Evolutionary conservation across 768 basidiomycete genomes (phyloP).

Genomic region (Xanthoconium purpureum): DNA sequence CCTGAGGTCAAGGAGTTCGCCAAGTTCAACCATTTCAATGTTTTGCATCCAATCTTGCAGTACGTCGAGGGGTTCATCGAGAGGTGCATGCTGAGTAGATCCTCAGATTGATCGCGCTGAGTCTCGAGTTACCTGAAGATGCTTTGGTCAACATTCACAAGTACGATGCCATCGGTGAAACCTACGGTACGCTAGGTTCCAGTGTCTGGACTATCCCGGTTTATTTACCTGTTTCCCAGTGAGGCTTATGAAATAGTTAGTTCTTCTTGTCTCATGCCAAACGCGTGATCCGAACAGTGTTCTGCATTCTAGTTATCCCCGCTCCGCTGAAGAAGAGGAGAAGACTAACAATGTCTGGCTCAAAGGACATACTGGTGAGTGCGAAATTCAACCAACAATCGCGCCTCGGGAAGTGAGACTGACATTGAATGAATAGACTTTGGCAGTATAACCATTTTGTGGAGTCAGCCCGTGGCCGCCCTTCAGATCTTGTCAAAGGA

Average conservation of each 20-base stretch:
- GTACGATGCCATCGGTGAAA: slow-evolving; percentile 41
- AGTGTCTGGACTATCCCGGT: not conserved
- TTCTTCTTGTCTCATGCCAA: not conserved
- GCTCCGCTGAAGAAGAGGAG: slow-evolving; percentile 45
- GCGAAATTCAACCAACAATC: too few species aligned
- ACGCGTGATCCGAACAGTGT: not conserved
- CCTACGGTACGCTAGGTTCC: slow-evolving; percentile 34
- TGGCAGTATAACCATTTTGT: slow-evolving; percentile 55
- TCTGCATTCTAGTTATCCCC: slow-evolving; percentile 41
- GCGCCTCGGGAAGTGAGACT: not conserved
- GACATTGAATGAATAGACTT: slow-evolving; percentile 37
- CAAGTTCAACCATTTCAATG: slow-evolving; percentile 48
- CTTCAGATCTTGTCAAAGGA: slow-evolving; percentile 55
- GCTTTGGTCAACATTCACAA: slow-evolving; percentile 45
- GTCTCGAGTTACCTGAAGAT: slow-evolving; percentile 55
- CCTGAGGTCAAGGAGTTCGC: slow-evolving; percentile 52
- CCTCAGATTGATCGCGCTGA: slow-evolving; percentile 46
- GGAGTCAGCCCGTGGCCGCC: slow-evolving; percentile 58
- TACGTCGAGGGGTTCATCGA: slow-evolving; percentile 9
- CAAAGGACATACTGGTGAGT: slow-evolving; percentile 55
- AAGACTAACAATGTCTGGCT: slow-evolving; percentile 56
- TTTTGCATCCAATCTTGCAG: slow-evolving; percentile 50
- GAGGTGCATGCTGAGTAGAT: not conserved
- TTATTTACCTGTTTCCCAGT: slow-evolving; percentile 33
- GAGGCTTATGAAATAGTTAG: slow-evolving; percentile 67